These are phyloP conservation scores for Lentinus tigrinus DNA, from an alignment of 768 basidiomycete genomes.

Conservation along the genomic window DNA sequence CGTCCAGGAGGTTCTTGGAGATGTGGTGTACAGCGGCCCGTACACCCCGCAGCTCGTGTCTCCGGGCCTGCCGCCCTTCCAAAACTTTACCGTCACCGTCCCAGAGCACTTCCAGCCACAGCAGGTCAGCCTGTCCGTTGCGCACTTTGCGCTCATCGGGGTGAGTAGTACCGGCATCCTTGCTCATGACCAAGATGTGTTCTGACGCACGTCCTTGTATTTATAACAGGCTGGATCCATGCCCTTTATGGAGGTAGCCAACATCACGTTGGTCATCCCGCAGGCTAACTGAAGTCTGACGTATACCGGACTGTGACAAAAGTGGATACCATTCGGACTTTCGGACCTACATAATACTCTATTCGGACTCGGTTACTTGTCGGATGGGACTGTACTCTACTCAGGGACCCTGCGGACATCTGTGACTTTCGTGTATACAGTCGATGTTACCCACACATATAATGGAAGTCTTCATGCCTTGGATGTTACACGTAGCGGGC, in stretches of 20 bases:
- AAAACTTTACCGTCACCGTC: conserved; percentile 27
- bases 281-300: too few relatives aligned
- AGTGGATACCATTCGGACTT: too few relatives aligned
- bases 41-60: conserved; percentile 20
- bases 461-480: too few relatives aligned
- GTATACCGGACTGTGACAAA: not conserved
- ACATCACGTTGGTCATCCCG: conserved; percentile 5
- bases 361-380: too few relatives aligned
- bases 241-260: conserved; percentile 11
- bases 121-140: conserved; percentile 10
- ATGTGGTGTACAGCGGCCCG: conserved; percentile 27
- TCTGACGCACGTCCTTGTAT: not conserved
- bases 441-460: too few relatives aligned
- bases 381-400: too few relatives aligned
- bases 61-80: conserved; percentile 11
- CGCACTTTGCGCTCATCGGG: conserved; percentile 20
- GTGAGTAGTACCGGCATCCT: conserved; percentile 5
- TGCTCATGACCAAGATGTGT: not conserved
- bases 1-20: conserved; percentile 23
- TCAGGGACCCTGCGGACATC: too few relatives aligned
- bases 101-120: conserved; percentile 12
- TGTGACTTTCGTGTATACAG: too few relatives aligned
- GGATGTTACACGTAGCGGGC: too few relatives aligned
- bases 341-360: too few relatives aligned
- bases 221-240: conserved; percentile 5